A percentile compares a stretch with the other conserved stretches of the same genome.
Evolutionary conservation across 192 early-diverging fungal species (phyloP).

Genomic region (Backusella parvicylindrica): DNA sequence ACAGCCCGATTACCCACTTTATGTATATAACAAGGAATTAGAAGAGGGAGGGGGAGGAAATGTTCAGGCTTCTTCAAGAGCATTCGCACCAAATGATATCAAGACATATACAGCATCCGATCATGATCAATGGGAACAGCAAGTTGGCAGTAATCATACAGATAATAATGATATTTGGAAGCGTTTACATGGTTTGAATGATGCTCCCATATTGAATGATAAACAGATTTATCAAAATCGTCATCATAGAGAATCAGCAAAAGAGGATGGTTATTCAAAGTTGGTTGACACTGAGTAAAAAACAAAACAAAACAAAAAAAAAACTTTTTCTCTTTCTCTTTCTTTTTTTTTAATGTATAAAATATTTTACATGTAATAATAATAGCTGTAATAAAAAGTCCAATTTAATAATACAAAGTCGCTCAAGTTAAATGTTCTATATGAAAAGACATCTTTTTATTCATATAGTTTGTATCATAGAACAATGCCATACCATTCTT

Average conservation of each 20-base stretch:
- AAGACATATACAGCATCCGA: conserved; percentile 30
- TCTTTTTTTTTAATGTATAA: neutral
- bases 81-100: conserved; percentile 8
- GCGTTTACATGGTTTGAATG: conserved; percentile 16
- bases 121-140: conserved; percentile 23
- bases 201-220: conserved; percentile 8
- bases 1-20: conserved; percentile 16
- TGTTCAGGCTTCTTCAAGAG: neutral
- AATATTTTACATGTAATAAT: neutral
- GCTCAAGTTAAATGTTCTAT: too few species aligned
- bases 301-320: too few species aligned
- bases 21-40: conserved; percentile 15
- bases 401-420: neutral
- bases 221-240: conserved; percentile 10
- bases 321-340: neutral
- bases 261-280: neutral
- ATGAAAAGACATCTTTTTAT: too few species aligned
- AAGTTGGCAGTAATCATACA: neutral
- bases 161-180: conserved; percentile 27
- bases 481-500: neutral
- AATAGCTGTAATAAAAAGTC: neutral
- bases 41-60: conserved; percentile 2
- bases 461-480: too few species aligned
- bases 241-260: neutral
- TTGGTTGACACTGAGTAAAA: neutral